These are phyloP conservation scores for Penicillium sclerotigenum DNA, from an alignment of 2,329 filamentous ascomycete species.

Conservation along the genomic window DNA sequence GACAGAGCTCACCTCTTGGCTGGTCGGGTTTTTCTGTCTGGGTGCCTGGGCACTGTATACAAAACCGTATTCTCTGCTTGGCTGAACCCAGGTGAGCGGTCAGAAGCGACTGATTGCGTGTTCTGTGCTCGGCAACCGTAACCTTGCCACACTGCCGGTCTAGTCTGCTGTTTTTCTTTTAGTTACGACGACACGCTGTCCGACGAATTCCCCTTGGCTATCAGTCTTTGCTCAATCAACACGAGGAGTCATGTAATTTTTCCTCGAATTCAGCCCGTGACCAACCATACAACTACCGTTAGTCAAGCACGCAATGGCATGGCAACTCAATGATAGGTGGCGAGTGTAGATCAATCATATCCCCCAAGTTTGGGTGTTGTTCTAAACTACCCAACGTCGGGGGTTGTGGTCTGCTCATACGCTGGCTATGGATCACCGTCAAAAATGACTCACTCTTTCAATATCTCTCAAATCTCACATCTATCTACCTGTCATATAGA, in stretches of 20 bases:
- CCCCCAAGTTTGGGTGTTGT: not conserved
- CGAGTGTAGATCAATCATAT: slow-evolving; percentile 4
- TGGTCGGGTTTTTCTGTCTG: not conserved
- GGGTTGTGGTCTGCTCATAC: not conserved
- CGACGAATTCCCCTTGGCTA: not conserved
- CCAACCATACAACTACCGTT: not conserved
- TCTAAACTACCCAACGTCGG: not conserved
- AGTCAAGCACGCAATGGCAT: not conserved
- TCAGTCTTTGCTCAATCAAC: not conserved
- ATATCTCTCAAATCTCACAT: not conserved
- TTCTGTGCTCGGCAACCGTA: slow-evolving; percentile 6
- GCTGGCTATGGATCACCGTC: not conserved
- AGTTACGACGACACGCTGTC: not conserved
- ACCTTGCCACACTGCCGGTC: not conserved
- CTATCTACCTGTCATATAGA: not conserved
- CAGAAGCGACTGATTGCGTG: slow-evolving; percentile 14
- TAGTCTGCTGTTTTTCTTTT: not conserved
- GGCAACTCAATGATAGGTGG: not conserved
- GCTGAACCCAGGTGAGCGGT: slow-evolving; percentile 10
- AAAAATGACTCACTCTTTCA: not conserved
- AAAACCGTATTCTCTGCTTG: slow-evolving; percentile 12
- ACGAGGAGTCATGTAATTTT: not conserved
- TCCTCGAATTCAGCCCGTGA: not conserved
- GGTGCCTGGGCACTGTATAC: slow-evolving; percentile 11
- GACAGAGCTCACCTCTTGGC: slow-evolving; percentile 6